These are phyloP conservation scores for Cladorrhinum samala DNA, from an alignment of 495 filamentous ascomycete genomes.

Conservation along the genomic window DNA sequence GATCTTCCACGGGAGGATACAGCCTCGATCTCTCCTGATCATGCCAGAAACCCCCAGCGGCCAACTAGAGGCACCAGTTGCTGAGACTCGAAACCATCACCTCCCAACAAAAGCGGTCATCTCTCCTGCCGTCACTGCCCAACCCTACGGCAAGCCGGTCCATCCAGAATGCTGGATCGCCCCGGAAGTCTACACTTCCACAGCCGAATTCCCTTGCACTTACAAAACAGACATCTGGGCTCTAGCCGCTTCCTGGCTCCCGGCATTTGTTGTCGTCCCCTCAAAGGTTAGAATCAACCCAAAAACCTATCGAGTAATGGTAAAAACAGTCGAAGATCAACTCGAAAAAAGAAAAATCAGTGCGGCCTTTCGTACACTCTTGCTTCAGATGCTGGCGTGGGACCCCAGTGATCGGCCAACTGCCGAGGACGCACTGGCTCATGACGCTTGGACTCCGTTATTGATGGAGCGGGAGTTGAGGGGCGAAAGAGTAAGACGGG, in stretches of 20 bases:
- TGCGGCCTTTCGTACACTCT: not conserved
- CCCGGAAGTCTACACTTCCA: not conserved
- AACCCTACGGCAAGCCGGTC: not conserved
- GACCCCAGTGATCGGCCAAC: not conserved
- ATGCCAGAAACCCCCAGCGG: not conserved
- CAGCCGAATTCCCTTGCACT: not conserved
- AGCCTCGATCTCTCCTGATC: not conserved
- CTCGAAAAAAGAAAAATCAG: not conserved
- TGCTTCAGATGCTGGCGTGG: not conserved
- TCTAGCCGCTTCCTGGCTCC: not conserved
- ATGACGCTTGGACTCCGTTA: not conserved
- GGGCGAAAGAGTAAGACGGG: not conserved
- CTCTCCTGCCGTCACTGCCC: not conserved
- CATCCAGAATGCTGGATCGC: not conserved
- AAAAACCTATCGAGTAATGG: not conserved
- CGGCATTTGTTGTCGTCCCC: not conserved
- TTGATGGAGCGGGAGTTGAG: not conserved
- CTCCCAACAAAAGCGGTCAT: not conserved
- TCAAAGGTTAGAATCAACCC: not conserved
- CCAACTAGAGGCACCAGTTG: too few species aligned
- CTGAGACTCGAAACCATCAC: not conserved
- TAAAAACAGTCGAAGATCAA: not conserved
- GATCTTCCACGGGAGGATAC: not conserved
- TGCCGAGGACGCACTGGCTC: not conserved
- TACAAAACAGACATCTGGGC: not conserved